Conservation (phyloP, 2,329 filamentous ascomycete species). For the Gliomastix tumulicola region DNA sequence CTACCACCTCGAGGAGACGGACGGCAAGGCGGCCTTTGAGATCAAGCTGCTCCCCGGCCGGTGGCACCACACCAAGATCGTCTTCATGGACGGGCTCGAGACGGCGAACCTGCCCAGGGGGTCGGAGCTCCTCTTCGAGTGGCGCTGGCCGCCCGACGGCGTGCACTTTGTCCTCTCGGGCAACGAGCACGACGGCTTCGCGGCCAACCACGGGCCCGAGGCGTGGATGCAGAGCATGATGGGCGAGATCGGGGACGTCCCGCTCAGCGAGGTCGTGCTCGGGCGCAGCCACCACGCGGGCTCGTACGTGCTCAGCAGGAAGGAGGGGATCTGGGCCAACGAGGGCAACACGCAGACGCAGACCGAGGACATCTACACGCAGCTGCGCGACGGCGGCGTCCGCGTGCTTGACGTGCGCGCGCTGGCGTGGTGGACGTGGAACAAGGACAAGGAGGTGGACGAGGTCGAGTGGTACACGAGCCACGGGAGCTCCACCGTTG, state of each 20-base stretch:
- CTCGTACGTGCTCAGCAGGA: conserved; percentile 10
- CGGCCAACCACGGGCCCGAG: conserved; percentile 11
- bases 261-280: conserved; percentile 19
- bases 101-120: conserved; percentile 9
- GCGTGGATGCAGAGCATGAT: conserved; percentile 22
- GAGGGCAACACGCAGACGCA: conserved; percentile 10
- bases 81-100: conserved; percentile 14
- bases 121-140: conserved; percentile 9
- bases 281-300: conserved; percentile 22
- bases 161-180: conserved; percentile 20
- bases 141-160: conserved; percentile 8
- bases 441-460: too few relatives aligned
- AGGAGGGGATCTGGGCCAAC: conserved; percentile 2
- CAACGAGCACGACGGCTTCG: conserved; percentile 19
- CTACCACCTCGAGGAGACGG: conserved; percentile 18
- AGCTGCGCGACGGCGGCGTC: conserved; percentile 17
- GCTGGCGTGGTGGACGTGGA: not conserved
- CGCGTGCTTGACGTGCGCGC: conserved; percentile 20
- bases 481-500: not conserved
- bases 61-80: not conserved
- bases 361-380: conserved; percentile 15
- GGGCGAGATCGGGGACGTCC: conserved; percentile 13
- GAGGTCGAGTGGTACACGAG: too few relatives aligned
- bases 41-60: conserved; percentile 6
- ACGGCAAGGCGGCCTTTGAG: conserved; percentile 16